Conservation (phyloP, 257 asterid species). For the Rauvolfia tetraphylla region DNA sequence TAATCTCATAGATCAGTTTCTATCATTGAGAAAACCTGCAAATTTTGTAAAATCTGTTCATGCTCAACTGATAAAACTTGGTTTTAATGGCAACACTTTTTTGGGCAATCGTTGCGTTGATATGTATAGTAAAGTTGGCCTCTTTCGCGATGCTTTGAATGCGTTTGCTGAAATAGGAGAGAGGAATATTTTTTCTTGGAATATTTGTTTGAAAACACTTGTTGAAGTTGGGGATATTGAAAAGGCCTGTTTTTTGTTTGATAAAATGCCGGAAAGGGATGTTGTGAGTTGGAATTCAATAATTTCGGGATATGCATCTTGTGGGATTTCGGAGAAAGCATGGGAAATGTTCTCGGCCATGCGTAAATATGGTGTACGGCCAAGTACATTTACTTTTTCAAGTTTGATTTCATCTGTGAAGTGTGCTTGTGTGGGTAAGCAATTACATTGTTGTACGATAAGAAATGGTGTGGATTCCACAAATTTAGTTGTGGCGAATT, state of each 20-base stretch:
- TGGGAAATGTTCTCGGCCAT: constrained; percentile 45
- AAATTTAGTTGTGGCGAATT: constrained; percentile 57
- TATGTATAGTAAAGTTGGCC: constrained; percentile 42
- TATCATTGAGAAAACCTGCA: constrained; percentile 25
- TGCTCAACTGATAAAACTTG: constrained; percentile 51
- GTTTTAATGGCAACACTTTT: constrained; percentile 40
- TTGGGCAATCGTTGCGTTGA: constrained; percentile 56
- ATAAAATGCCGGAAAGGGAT: constrained; percentile 65
- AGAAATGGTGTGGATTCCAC: constrained; percentile 41
- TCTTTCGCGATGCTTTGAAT: constrained; percentile 38
- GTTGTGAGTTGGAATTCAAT: constrained; percentile 69
- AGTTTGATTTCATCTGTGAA: constrained; percentile 41
- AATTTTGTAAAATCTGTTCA: constrained; percentile 47
- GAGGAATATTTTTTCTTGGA: constrained; percentile 61
- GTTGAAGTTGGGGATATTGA: constrained; percentile 28
- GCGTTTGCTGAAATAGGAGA: constrained; percentile 40
- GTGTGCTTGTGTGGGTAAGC: constrained; percentile 45
- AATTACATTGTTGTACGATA: constrained; percentile 51
- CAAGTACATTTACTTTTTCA: constrained; percentile 58
- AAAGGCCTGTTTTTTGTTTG: constrained; percentile 48
- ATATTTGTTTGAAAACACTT: constrained; percentile 36
- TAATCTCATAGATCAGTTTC: constrained; percentile 34
- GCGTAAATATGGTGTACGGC: constrained; percentile 39
- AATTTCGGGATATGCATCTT: constrained; percentile 48
- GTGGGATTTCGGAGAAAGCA: constrained; percentile 36